phyloP scores from a whole-genome alignment of 2,329 filamentous ascomycete species.

The Venturia pyrina region DNA sequence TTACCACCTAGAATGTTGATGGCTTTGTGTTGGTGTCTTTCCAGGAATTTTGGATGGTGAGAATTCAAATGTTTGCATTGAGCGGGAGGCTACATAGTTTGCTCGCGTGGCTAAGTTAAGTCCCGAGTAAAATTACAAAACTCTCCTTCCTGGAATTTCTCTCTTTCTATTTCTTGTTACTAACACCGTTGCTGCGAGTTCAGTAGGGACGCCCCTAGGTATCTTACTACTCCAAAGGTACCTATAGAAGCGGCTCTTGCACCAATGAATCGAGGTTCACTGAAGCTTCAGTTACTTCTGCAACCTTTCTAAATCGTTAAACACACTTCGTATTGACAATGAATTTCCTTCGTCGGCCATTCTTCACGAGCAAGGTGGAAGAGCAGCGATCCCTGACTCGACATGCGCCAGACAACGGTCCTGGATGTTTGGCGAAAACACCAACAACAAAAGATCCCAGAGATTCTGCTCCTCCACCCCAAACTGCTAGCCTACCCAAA shows the following conservation, averaged over 20 bases:
- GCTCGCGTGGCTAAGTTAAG: neutral
- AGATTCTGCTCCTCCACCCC: neutral
- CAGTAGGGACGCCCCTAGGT: neutral
- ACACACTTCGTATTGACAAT: neutral
- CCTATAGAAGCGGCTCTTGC: neutral
- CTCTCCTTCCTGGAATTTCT: neutral
- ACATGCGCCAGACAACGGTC: neutral
- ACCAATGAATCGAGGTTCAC: neutral
- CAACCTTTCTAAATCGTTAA: neutral
- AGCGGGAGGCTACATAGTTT: neutral
- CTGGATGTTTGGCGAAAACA: conserved; percentile 1
- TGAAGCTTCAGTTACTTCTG: neutral
- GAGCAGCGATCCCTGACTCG: neutral
- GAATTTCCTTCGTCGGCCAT: neutral
- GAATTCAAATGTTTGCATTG: neutral
- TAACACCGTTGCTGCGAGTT: neutral
- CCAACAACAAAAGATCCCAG: neutral
- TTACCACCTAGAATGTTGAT: neutral
- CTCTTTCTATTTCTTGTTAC: neutral
- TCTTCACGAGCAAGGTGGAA: neutral
- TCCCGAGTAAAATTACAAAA: neutral
- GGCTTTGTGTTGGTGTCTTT: neutral
- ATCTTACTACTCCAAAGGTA: neutral
- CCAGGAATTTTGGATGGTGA: neutral
- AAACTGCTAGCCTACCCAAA: neutral